A percentile compares a stretch with the other conserved stretches of the same genome.
Evolutionary conservation across 495 filamentous ascomycete genomes (phyloP).

Genomic region (Neurospora sp.): DNA sequence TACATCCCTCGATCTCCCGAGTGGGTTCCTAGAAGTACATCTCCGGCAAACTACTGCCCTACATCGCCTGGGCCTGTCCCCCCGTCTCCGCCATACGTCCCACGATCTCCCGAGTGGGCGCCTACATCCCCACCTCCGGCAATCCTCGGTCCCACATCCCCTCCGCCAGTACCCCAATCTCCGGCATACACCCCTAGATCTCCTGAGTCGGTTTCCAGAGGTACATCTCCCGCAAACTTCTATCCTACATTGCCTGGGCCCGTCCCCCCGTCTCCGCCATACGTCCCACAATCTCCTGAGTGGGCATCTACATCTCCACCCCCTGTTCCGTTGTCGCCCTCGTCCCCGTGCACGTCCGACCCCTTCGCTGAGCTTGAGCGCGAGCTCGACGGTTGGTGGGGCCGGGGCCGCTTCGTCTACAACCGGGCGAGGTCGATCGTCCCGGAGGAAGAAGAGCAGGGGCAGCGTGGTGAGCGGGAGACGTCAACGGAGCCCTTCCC

Average conservation of each 20-base stretch:
- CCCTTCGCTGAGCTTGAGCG: not conserved
- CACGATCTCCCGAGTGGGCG: not conserved
- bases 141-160: too few species aligned
- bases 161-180: too few species aligned
- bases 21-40: not conserved
- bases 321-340: not conserved
- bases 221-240: not conserved
- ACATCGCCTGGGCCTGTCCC: not conserved
- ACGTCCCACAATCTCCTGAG: not conserved
- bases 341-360: not conserved
- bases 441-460: not conserved
- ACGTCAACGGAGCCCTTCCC: not conserved
- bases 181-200: too few species aligned
- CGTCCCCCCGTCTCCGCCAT: not conserved
- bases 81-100: not conserved
- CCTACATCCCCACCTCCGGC: too few species aligned
- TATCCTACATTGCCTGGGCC: not conserved
- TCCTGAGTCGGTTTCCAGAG: not conserved
- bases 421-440: not conserved
- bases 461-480: not conserved
- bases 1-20: not conserved
- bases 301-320: not conserved
- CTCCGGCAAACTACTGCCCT: not conserved
- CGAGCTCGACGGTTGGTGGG: not conserved
- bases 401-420: not conserved